Base-by-base conservation (phyloP, 176 grass and related monocot genomes). In the Triticum turgidum region DNA sequence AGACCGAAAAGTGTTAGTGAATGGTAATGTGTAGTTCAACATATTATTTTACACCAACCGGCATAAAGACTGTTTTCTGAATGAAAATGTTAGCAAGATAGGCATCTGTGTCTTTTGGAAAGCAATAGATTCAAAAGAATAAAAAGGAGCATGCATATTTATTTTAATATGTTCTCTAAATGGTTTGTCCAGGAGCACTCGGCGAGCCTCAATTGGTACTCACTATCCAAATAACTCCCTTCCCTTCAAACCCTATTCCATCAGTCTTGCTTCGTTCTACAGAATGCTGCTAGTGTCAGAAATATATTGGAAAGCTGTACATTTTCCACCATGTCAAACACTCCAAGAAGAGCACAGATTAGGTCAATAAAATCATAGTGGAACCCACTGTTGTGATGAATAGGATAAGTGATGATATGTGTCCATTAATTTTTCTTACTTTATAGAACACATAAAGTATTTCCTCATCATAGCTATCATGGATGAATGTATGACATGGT, bases 21-120 rank as follows among this genome's bases (percentile, higher is more conserved):
- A 77, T 30, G 70, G 62, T 69, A 80, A 73, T 38, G 39, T 80
- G 62, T 44, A 62, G 54, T 51, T 75, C 7, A 62, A 84, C 34
- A 81, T 56, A 81, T 91, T 69, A 47, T 51, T 62, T 80, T 84
- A 8, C 29, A 76, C 68, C 27, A 76, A 51, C 37, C 62, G n/a
- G 0, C 14, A 61, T 66, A 47, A 14, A 76, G 20, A 65, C 38
- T 80, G 69, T 69, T 80, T n/a, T 84, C 51, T 76, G 9, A 84
- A 49, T 75, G 20, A 38, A 59, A 59, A 59, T 9, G 59, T 37
- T 42, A 47, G 15, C 33, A 34, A 24, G 12, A 33, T 85, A 13
- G 22, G 8, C 45, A 81, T 65, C 34, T 66, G 5, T 18, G 24
- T 88, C 52, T 74, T 74, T 54, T 63, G 51, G 34, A 30, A 84